Percentiles rank a stretch among this genome's conserved stretches.
Conservation (phyloP, 2,329 filamentous ascomycete species). For the Cytospora leucostoma region DNA sequence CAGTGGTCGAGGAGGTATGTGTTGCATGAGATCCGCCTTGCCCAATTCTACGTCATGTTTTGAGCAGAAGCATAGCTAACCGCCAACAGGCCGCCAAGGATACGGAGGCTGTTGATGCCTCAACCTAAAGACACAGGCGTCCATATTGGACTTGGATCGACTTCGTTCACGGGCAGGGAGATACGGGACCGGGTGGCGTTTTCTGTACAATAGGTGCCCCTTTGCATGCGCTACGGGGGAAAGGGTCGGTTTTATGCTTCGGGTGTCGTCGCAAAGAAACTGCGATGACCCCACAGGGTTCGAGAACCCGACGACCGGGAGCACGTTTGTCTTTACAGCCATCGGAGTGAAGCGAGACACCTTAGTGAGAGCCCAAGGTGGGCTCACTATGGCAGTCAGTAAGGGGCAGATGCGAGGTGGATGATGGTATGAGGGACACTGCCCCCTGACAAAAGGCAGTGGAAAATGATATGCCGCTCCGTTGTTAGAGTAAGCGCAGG, state of each 20-base stretch:
- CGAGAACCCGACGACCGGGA: constrained; percentile 11
- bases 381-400: not conserved
- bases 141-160: not conserved
- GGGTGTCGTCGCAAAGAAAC: constrained; percentile 21
- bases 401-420: not conserved
- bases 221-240: constrained; percentile 10
- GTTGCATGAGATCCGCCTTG: constrained; percentile 4
- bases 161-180: not conserved
- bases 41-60: not conserved
- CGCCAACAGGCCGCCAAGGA: constrained; percentile 33
- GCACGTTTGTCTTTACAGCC: constrained; percentile 7
- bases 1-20: constrained; percentile 40
- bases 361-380: constrained; percentile 15
- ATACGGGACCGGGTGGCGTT: constrained; percentile 15
- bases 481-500: constrained; percentile 17
- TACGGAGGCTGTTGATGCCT: constrained; percentile 41
- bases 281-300: constrained; percentile 9
- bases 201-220: constrained; percentile 25
- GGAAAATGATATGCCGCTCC: constrained; percentile 17
- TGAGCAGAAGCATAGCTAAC: constrained; percentile 1
- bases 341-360: not conserved
- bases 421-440: constrained; percentile 1
- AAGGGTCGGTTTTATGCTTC: constrained; percentile 5
- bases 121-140: constrained; percentile 34
- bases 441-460: constrained; percentile 8